Percentiles rank a stretch among this genome's conserved stretches.
Evolutionary conservation across 352 stramenopile species (phyloP).

Genomic region (Globisporangium nagaii): DNA sequence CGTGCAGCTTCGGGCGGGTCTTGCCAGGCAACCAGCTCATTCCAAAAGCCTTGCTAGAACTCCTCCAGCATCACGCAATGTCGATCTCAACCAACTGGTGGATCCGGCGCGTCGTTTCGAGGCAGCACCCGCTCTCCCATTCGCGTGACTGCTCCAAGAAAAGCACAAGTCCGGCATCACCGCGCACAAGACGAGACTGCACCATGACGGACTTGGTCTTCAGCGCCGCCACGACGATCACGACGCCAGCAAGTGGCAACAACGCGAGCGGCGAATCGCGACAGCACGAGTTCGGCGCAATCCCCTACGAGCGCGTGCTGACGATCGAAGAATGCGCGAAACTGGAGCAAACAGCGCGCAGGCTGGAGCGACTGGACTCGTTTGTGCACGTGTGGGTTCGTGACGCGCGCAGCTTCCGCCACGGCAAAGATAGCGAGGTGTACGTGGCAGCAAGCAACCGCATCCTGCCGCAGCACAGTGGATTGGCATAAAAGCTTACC

Average conservation of each 20-base stretch:
- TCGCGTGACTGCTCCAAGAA: background rate
- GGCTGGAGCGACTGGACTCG: conserved; percentile 23
- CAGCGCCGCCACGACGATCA: background rate
- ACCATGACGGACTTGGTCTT: conserved; percentile 7
- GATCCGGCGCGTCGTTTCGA: background rate
- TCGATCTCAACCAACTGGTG: background rate
- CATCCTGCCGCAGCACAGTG: too few species aligned
- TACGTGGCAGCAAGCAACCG: conserved; percentile 4
- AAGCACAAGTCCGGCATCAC: background rate
- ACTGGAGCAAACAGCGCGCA: conserved; percentile 20
- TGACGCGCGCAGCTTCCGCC: conserved; percentile 43
- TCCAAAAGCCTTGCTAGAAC: background rate
- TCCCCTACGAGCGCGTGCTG: conserved; percentile 41
- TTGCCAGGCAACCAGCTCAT: background rate
- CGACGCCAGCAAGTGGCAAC: background rate
- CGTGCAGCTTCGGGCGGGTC: background rate
- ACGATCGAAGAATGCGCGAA: conserved; percentile 30
- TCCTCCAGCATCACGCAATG: too few species aligned
- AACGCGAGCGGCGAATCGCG: background rate
- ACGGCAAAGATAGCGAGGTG: conserved; percentile 37
- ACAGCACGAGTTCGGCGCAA: conserved; percentile 9
- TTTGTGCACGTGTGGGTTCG: conserved; percentile 57
- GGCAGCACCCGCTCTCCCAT: background rate
- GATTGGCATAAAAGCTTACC: too few species aligned
- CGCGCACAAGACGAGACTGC: background rate